These are phyloP conservation scores for Fusarium equiseti DNA, from an alignment of 2,329 filamentous ascomycete genomes.

Conservation along the genomic window DNA sequence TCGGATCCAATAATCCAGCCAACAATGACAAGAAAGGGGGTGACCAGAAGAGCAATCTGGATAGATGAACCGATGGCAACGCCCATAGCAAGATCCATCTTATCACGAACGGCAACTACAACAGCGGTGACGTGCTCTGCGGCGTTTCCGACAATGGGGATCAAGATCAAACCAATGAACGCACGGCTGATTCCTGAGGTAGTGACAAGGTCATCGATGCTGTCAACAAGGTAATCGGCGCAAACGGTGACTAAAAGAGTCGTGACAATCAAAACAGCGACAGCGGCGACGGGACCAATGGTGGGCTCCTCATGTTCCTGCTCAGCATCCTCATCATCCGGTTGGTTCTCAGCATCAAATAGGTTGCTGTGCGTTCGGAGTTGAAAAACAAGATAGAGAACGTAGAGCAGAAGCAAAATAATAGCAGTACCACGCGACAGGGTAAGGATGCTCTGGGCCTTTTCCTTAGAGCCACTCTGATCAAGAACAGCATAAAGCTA, in stretches of 20 bases:
- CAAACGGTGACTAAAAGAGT: slow-evolving; percentile 79
- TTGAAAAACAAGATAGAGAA: slow-evolving; percentile 83
- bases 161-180: slow-evolving; percentile 83
- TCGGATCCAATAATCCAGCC: slow-evolving; percentile 80
- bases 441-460: slow-evolving; percentile 70
- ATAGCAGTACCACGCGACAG: slow-evolving; percentile 82
- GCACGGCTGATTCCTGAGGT: slow-evolving; percentile 80
- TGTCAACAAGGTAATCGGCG: slow-evolving; percentile 82
- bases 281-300: slow-evolving; percentile 74
- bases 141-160: slow-evolving; percentile 84
- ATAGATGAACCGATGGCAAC: slow-evolving; percentile 86
- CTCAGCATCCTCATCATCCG: slow-evolving; percentile 56
- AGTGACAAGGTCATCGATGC: slow-evolving; percentile 78
- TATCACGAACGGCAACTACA: slow-evolving; percentile 82
- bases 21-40: slow-evolving; percentile 82
- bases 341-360: slow-evolving; percentile 69
- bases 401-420: slow-evolving; percentile 79
- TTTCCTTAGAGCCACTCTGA: slow-evolving; percentile 56
- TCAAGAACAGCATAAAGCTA: slow-evolving; percentile 76
- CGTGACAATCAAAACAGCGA: slow-evolving; percentile 73
- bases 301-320: slow-evolving; percentile 60
- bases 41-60: slow-evolving; percentile 85
- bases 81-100: slow-evolving; percentile 79
- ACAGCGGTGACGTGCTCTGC: slow-evolving; percentile 86
- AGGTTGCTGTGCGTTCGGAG: slow-evolving; percentile 79